phyloP scores from a whole-genome alignment of 2,329 filamentous ascomycete species.

The Thermoascus crustaceus region DNA sequence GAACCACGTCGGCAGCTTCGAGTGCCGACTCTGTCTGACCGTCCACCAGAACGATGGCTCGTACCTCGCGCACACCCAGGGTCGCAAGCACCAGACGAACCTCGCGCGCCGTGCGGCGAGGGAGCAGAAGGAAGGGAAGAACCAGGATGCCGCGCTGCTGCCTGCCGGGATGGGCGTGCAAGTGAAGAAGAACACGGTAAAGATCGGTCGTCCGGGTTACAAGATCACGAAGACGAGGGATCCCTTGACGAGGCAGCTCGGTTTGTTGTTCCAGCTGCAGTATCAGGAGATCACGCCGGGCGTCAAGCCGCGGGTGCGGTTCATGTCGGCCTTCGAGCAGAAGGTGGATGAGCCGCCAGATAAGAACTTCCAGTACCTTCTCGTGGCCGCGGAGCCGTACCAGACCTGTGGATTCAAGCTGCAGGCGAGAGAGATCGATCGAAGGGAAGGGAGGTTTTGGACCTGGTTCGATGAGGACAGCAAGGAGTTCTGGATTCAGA shows the following conservation, averaged over 20 bases:
- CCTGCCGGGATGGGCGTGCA: conserved; percentile 71
- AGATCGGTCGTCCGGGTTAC: conserved; percentile 93
- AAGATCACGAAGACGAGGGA: conserved; percentile 96
- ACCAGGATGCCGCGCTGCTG: conserved; percentile 53
- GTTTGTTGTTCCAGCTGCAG: conserved; percentile 90
- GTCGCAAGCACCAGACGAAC: conserved; percentile 98
- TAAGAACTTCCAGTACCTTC: conserved; percentile 86
- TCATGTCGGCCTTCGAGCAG: conserved; percentile 98
- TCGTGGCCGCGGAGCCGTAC: conserved; percentile 94
- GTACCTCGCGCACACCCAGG: conserved; percentile 96
- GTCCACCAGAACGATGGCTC: conserved; percentile 99
- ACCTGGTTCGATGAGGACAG: conserved; percentile 91
- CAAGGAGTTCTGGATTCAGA: conserved; percentile 95
- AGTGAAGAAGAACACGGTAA: conserved; percentile 75
- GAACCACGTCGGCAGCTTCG: conserved; percentile 96
- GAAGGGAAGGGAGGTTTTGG: conserved; percentile 80
- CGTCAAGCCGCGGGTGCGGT: conserved; percentile 73
- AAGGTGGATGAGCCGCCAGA: conserved; percentile 86
- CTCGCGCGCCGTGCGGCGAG: conserved; percentile 90
- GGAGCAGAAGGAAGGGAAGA: conserved; percentile 80
- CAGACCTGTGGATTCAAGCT: conserved; percentile 97
- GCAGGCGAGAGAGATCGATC: conserved; percentile 85
- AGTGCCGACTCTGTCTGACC: conserved; percentile 92
- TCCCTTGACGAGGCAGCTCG: conserved; percentile 77
- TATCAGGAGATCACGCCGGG: conserved; percentile 81